Percentiles rank a stretch among this genome's conserved stretches.
These are phyloP conservation scores for Stereocaulon alpinum DNA, from an alignment of 495 filamentous ascomycete species.

Conservation along the genomic window DNA sequence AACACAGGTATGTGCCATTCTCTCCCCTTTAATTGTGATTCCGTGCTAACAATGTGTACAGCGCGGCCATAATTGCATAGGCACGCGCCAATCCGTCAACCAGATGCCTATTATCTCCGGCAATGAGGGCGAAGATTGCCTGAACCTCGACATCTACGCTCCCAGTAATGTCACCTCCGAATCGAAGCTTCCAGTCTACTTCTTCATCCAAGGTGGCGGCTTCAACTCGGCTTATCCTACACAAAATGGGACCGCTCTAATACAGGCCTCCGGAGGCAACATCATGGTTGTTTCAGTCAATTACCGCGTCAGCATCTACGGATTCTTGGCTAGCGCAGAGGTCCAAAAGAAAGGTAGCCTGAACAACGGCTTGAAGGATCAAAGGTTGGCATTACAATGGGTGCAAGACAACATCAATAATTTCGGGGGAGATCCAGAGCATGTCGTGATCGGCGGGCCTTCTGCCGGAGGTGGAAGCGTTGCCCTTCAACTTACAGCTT, in stretches of 20 bases:
- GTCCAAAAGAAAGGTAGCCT: slow-evolving; percentile 43
- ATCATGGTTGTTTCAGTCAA: slow-evolving; percentile 70
- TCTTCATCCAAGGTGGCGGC: slow-evolving; percentile 71
- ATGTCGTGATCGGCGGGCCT: slow-evolving; percentile 62
- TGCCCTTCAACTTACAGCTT: slow-evolving; percentile 55
- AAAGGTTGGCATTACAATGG: slow-evolving; percentile 58
- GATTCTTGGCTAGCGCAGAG: slow-evolving; percentile 57
- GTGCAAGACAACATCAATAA: slow-evolving; percentile 53
- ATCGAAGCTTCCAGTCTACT: slow-evolving; percentile 53
- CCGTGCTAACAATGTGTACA: slow-evolving; percentile 12
- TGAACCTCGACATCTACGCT: slow-evolving; percentile 65
- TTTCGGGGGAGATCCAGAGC: slow-evolving; percentile 65
- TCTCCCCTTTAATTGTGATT: background rate
- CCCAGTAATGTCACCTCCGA: slow-evolving; percentile 41
- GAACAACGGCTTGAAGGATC: slow-evolving; percentile 65
- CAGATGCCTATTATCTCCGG: slow-evolving; percentile 20
- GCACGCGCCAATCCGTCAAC: slow-evolving; percentile 28
- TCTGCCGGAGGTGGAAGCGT: slow-evolving; percentile 62
- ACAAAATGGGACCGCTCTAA: slow-evolving; percentile 52
- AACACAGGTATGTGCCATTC: slow-evolving; percentile 27
- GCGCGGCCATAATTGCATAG: slow-evolving; percentile 45
- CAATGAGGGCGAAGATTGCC: slow-evolving; percentile 51
- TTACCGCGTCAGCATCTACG: slow-evolving; percentile 66
- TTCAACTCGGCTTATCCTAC: slow-evolving; percentile 60
- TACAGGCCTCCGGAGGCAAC: slow-evolving; percentile 45